Evolutionary conservation across 2,329 filamentous ascomycete genomes (phyloP).

Genomic region (Thelonectria blattea): DNA sequence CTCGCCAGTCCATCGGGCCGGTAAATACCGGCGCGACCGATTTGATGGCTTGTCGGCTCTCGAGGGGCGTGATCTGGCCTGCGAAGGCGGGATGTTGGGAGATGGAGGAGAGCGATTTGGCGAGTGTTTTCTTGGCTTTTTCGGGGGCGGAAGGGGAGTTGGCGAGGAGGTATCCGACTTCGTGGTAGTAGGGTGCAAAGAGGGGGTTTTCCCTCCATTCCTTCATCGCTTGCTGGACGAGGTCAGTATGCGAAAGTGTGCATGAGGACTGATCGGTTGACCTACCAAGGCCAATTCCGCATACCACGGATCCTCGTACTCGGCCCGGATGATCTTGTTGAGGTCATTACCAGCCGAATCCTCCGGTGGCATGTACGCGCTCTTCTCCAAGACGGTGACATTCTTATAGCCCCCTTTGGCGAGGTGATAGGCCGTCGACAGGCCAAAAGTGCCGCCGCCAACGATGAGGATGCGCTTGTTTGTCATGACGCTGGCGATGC

Average conservation of each 20-base stretch:
- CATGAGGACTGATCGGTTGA: constrained; percentile 21
- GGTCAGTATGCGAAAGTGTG: not conserved
- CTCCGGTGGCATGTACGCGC: constrained; percentile 1
- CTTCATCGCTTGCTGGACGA: constrained; percentile 50
- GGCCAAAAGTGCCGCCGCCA: constrained; percentile 42
- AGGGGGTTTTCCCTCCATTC: constrained; percentile 55
- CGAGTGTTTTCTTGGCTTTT: constrained; percentile 53
- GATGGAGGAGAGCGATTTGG: constrained; percentile 40
- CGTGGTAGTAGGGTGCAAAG: constrained; percentile 56
- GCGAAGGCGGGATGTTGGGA: constrained; percentile 47
- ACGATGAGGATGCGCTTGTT: constrained; percentile 32
- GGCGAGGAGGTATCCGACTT: constrained; percentile 50
- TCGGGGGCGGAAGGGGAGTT: constrained; percentile 53
- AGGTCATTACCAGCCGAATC: constrained; percentile 62
- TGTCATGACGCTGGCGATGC: not conserved
- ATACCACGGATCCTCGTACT: constrained; percentile 64
- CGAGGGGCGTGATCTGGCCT: constrained; percentile 46
- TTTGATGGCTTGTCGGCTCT: constrained; percentile 46
- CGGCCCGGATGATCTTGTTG: constrained; percentile 65
- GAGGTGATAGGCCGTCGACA: constrained; percentile 39
- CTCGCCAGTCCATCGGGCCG: constrained; percentile 59
- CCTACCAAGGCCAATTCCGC: constrained; percentile 54
- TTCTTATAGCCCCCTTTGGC: constrained; percentile 38
- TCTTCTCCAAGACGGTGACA: constrained; percentile 44
- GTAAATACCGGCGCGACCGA: constrained; percentile 50